phyloP scores from a whole-genome alignment of 208 protist species.

The Leishmania mexicana region DNA sequence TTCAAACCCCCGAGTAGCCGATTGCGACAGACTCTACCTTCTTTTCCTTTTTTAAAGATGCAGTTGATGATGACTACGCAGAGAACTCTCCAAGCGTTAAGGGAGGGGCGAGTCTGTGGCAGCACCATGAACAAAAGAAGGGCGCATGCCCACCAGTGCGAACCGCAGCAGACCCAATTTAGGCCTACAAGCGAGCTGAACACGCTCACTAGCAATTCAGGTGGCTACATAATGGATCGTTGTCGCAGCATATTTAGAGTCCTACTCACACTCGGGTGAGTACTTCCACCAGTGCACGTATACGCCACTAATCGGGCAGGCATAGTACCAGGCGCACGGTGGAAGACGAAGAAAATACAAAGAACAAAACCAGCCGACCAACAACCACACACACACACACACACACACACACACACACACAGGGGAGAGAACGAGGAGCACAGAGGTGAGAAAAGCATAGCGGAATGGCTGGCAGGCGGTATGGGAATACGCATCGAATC shows the following conservation, averaged over 20 bases:
- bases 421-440: background rate
- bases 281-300: background rate
- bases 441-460: background rate
- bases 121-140: too few species aligned
- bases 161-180: background rate
- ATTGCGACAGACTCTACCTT: background rate
- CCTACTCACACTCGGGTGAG: background rate
- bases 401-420: slow-evolving; percentile 4
- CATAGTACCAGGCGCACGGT: background rate
- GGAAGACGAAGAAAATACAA: background rate
- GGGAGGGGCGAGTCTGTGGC: background rate
- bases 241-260: background rate
- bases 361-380: background rate
- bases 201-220: background rate
- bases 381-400: background rate
- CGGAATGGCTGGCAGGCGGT: background rate
- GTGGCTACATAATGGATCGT: background rate
- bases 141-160: too few species aligned
- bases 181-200: background rate
- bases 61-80: background rate
- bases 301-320: background rate
- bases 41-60: background rate
- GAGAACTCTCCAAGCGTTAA: background rate
- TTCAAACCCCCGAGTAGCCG: background rate
- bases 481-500: background rate